Percentiles rank a stretch among this genome's conserved stretches.
Evolutionary conservation across 2,329 filamentous ascomycete species (phyloP).

Genomic region (Apiospora malaysiana): DNA sequence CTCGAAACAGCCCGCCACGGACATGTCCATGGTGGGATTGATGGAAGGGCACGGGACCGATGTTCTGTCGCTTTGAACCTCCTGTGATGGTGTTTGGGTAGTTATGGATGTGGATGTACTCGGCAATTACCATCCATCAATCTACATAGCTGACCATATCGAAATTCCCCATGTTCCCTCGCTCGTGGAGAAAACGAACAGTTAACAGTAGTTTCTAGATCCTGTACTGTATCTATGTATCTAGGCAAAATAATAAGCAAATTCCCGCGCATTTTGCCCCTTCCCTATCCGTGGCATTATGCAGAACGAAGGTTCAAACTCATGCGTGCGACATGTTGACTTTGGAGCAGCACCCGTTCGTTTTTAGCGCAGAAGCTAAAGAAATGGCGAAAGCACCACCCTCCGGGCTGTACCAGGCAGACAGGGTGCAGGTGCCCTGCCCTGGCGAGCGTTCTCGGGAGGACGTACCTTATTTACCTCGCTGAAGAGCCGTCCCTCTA

Average conservation of each 20-base stretch:
- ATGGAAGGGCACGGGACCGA: not conserved
- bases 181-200: not conserved
- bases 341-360: not conserved
- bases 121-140: not conserved
- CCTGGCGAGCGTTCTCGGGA: not conserved
- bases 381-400: conserved; percentile 5
- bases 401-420: not conserved
- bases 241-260: not conserved
- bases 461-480: not conserved
- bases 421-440: too few species aligned
- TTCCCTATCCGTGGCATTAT: conserved; percentile 4
- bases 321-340: conserved; percentile 7
- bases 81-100: not conserved
- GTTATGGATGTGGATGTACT: not conserved
- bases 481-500: not conserved
- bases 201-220: not conserved
- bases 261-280: not conserved
- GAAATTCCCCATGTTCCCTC: not conserved
- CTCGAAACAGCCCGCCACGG: not conserved
- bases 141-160: not conserved
- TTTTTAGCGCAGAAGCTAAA: conserved; percentile 15
- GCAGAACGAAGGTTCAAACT: conserved; percentile 3
- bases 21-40: conserved; percentile 9
- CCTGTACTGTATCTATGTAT: not conserved
- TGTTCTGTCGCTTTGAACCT: conserved; percentile 5